Conservation (phyloP, 2,329 filamentous ascomycete genomes). For the Nannizzia gypsea region DNA sequence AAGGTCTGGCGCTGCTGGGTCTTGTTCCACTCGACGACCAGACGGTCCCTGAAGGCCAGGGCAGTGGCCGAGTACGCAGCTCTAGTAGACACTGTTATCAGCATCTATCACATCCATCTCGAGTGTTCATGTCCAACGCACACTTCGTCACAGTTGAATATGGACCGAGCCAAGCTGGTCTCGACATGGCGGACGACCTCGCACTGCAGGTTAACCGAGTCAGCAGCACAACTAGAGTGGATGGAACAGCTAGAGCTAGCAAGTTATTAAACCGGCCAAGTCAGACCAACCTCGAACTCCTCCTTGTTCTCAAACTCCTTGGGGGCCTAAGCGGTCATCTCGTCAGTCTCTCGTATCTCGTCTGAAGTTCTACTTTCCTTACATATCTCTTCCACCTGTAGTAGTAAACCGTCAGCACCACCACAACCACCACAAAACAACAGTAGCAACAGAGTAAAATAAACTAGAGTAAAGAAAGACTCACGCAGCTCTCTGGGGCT, state of each 20-base stretch:
- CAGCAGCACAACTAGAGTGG: too few relatives aligned
- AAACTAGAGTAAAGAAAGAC: neutral
- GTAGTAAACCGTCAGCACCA: neutral
- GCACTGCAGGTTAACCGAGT: too few relatives aligned
- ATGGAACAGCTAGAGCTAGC: neutral
- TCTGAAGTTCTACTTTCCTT: constrained; percentile 12
- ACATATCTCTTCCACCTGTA: constrained; percentile 50
- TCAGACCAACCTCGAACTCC: constrained; percentile 51
- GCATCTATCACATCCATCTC: neutral
- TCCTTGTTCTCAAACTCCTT: constrained; percentile 65
- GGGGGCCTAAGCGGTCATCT: constrained; percentile 38
- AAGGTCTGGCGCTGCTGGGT: constrained; percentile 95
- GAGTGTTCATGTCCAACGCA: constrained; percentile 20
- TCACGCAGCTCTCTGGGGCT: constrained; percentile 71
- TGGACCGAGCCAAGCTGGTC: constrained; percentile 84
- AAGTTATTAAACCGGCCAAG: neutral
- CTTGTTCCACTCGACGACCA: constrained; percentile 94
- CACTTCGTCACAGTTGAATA: constrained; percentile 95
- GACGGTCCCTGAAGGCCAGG: constrained; percentile 79
- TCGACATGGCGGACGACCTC: constrained; percentile 91
- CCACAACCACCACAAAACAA: neutral
- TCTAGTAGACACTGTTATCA: constrained; percentile 29
- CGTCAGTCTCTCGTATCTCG: too few relatives aligned
- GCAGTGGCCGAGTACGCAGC: constrained; percentile 87
- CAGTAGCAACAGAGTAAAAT: too few relatives aligned